Evolutionary conservation across 2,329 filamentous ascomycete genomes (phyloP), one percentile per base, ranked within the genome.

Genomic region (Diplodia scrobiculata): DNA sequence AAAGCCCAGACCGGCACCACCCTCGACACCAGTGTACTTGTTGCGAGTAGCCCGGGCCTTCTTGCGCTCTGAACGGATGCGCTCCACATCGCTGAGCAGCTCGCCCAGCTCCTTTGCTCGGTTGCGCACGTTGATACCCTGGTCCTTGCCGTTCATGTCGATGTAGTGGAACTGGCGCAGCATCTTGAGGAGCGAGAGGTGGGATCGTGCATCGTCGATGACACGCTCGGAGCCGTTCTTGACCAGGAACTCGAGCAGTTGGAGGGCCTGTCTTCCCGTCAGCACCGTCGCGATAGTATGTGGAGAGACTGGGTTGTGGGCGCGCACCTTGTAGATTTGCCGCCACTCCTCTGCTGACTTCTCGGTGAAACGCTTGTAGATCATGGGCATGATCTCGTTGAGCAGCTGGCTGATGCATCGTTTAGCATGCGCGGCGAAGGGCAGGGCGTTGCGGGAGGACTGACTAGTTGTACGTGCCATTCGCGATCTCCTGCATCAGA

Each of bases 371-470:
- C 95, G 91, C 75, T 96, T 95, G 83, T 99, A 99, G 76, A 99
- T 97, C 92, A 99, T 95, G 71, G 95, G 95, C 95, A 99, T 99
- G 77, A 99, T 98, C 79, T 99, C 95, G 79, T 98, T 98, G 66
- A 99, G 87, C 63, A 93, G 87, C 87, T 97, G 92, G 78, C 94
- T 97, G 75, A 66, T 50, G n/a, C 47, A 48, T 21, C 21, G 48
- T 67, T 67, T 65, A 52, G 32, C 32, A 55, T 34, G 62, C 4
- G 29, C 13, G 32, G 45, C 14, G 41, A 17, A 29, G 11, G 27
- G 10, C 19, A 50, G 29, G 41, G 53, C 21, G 32, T 50, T 29
- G 58, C 21, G 53, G 38, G 41, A 29, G 51, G 19, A 68, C 91
- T 75, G 83, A 98, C 95, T 98, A 99, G 82, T 94, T 98, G 81